These are phyloP conservation scores for Xylaria cubensis DNA, from an alignment of 495 filamentous ascomycete species.

Conservation along the genomic window DNA sequence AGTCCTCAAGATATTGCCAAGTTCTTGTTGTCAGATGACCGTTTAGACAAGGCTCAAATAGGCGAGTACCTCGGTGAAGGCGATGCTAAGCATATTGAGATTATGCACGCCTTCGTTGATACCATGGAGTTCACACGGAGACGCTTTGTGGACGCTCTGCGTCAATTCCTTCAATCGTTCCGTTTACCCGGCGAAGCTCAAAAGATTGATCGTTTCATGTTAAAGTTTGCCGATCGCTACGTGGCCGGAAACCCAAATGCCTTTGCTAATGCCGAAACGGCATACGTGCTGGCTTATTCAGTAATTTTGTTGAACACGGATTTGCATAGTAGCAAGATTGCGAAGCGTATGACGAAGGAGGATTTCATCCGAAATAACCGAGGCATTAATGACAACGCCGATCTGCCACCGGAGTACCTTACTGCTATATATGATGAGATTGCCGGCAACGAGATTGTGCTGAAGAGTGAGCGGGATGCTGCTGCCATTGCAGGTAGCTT, in stretches of 20 bases:
- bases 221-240: conserved; percentile 98
- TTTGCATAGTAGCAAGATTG: conserved; percentile 87
- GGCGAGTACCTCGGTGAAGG: conserved; percentile 97
- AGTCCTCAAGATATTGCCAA: conserved; percentile 81
- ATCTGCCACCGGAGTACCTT: conserved; percentile 93
- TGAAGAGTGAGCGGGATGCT: conserved; percentile 87
- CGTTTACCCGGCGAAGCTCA: conserved; percentile 95
- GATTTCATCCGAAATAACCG: conserved; percentile 99
- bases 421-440: conserved; percentile 92
- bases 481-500: conserved; percentile 74
- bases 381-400: conserved; percentile 95
- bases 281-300: conserved; percentile 94
- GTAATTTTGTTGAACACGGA: conserved; percentile 98
- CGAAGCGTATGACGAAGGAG: conserved; percentile 87
- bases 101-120: conserved; percentile 98
- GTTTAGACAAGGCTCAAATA: conserved; percentile 86
- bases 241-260: conserved; percentile 94
- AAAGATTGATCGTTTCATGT: conserved; percentile 99
- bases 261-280: conserved; percentile 97
- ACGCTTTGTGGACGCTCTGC: conserved; percentile 90
- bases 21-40: conserved; percentile 77
- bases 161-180: conserved; percentile 93
- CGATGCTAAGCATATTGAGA: conserved; percentile 88
- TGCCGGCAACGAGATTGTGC: conserved; percentile 86
- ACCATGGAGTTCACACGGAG: conserved; percentile 92